phyloP scores from a whole-genome alignment of 2,329 filamentous ascomycete genomes.

The Arachnomyces sp. region DNA sequence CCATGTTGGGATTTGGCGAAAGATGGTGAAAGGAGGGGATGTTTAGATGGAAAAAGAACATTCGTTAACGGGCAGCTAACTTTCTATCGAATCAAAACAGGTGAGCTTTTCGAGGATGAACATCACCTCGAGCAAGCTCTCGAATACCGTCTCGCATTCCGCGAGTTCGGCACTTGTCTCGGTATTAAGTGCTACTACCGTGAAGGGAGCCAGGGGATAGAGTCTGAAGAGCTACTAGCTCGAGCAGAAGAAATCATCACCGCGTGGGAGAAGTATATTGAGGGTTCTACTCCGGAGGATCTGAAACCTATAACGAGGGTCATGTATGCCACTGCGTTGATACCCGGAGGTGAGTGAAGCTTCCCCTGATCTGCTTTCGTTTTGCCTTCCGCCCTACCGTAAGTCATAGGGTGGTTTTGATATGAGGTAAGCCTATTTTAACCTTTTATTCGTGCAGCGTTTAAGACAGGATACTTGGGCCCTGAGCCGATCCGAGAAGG shows the following conservation, averaged over 20 bases:
- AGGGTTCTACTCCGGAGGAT: slow-evolving; percentile 32
- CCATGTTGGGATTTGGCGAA: neutral
- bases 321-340: slow-evolving; percentile 51
- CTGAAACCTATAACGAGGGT: slow-evolving; percentile 48
- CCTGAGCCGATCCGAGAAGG: slow-evolving; percentile 20
- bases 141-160: slow-evolving; percentile 42
- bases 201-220: slow-evolving; percentile 27
- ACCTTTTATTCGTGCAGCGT: slow-evolving; percentile 26
- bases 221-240: slow-evolving; percentile 21
- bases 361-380: neutral
- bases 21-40: neutral
- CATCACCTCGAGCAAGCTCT: slow-evolving; percentile 28
- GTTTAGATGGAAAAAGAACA: neutral
- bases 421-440: neutral
- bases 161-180: slow-evolving; percentile 49
- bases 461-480: slow-evolving; percentile 29
- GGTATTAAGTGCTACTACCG: slow-evolving; percentile 37
- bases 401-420: neutral
- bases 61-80: slow-evolving; percentile 1
- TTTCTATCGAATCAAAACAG: slow-evolving; percentile 13
- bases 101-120: slow-evolving; percentile 29
- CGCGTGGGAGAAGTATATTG: slow-evolving; percentile 32
- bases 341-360: slow-evolving; percentile 45
- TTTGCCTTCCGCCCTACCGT: neutral
- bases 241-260: slow-evolving; percentile 30